Percentiles rank a stretch among this genome's conserved stretches.
Evolutionary conservation across 2,329 filamentous ascomycete species (phyloP).

Genomic region (Fusarium sp.): DNA sequence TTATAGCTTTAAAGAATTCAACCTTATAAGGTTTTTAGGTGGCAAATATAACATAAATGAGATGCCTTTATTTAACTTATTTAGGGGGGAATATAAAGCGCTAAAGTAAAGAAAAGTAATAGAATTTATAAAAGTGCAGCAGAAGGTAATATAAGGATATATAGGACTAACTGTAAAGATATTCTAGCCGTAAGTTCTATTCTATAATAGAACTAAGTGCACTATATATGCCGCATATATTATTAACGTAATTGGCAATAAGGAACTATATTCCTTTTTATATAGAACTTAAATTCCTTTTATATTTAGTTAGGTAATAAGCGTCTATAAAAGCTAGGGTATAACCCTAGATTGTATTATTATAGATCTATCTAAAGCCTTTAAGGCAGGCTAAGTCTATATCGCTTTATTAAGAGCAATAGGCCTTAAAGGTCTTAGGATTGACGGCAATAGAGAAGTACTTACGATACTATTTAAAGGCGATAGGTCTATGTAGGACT

Average conservation of each 20-base stretch:
- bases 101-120: background rate
- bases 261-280: conserved; percentile 60
- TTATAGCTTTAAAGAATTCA: background rate
- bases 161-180: background rate
- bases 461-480: too few species aligned
- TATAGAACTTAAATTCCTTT: conserved; percentile 71
- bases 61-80: background rate
- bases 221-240: conserved; percentile 66
- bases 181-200: conserved; percentile 57
- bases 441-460: too few species aligned
- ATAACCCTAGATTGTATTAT: conserved; percentile 70
- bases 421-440: conserved; percentile 18
- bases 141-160: background rate
- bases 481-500: too few species aligned
- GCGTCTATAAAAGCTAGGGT: conserved; percentile 72
- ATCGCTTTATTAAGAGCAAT: conserved; percentile 55
- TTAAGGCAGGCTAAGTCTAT: conserved; percentile 71
- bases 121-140: background rate
- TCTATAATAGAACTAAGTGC: conserved; percentile 59
- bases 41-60: background rate
- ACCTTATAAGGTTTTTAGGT: background rate
- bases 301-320: conserved; percentile 71
- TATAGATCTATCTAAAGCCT: conserved; percentile 64
- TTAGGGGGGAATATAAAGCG: background rate
- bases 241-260: conserved; percentile 60